These are phyloP conservation scores for Ophiorrhiza pumila DNA, from an alignment of 257 asterid genomes.

Conservation along the genomic window DNA sequence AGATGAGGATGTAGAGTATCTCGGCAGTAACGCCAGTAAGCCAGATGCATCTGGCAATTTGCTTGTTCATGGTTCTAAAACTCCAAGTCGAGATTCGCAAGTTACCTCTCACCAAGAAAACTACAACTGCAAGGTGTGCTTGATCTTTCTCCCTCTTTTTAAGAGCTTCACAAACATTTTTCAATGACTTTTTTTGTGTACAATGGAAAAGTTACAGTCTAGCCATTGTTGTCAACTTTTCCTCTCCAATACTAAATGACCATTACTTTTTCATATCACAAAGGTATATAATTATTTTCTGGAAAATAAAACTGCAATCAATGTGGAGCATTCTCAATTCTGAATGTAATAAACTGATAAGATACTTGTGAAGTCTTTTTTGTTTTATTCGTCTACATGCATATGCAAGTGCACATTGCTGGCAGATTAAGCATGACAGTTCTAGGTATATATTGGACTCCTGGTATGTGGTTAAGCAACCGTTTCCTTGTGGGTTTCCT, in stretches of 20 bases:
- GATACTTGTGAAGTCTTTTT: neutral
- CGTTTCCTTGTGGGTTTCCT: neutral
- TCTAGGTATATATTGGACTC: neutral
- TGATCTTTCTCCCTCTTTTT: slow-evolving; percentile 1
- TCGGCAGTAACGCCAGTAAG: slow-evolving; percentile 23
- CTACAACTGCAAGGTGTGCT: slow-evolving; percentile 49
- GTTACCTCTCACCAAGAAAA: slow-evolving; percentile 36
- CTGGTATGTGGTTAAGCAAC: neutral
- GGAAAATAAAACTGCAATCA: neutral
- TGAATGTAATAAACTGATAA: neutral
- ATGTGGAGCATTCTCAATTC: neutral
- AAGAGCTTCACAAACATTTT: neutral
- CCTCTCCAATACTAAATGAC: neutral
- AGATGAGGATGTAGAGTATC: slow-evolving; percentile 28
- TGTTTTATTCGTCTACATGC: neutral
- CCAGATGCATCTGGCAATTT: slow-evolving; percentile 39
- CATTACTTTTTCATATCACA: neutral
- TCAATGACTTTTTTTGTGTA: neutral
- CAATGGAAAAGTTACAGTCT: neutral
- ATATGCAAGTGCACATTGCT: neutral
- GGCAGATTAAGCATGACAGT: neutral
- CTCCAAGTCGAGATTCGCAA: slow-evolving; percentile 30
- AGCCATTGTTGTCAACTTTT: neutral
- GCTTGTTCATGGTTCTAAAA: slow-evolving; percentile 25
- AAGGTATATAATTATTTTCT: neutral